phyloP scores from a whole-genome alignment of 345 rosid genomes.

The Ceriops tagal region DNA sequence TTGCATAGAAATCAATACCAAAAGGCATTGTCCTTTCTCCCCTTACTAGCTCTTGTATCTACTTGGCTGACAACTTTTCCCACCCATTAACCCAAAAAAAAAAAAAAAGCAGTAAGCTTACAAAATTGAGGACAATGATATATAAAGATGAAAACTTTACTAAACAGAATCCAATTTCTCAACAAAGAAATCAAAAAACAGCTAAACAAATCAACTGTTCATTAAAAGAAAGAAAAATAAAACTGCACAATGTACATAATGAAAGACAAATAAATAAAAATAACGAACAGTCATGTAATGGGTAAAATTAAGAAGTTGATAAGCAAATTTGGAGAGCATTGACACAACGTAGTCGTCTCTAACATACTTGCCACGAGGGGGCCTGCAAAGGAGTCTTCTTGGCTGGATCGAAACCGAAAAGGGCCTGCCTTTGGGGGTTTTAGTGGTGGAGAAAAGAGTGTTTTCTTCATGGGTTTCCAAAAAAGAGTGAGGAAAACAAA shows the following conservation, averaged over 20 bases:
- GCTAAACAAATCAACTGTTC: not conserved
- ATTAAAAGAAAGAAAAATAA: not conserved
- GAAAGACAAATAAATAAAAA: not conserved
- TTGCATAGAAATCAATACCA: constrained; percentile 87
- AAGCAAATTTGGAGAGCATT: constrained; percentile 7
- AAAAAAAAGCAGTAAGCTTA: not conserved
- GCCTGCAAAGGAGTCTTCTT: constrained; percentile 61
- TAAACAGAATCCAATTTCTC: not conserved
- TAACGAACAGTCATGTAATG: too few relatives aligned
- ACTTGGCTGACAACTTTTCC: constrained; percentile 71
- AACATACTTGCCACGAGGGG: constrained; percentile 72
- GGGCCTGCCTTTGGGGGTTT: constrained; percentile 21
- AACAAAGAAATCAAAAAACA: not conserved
- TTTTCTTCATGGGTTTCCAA: constrained; percentile 26
- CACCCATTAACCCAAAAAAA: constrained; percentile 19
- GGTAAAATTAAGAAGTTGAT: not conserved
- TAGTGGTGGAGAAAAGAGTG: constrained; percentile 27
- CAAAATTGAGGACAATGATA: constrained; percentile 2
- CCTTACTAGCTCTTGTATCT: constrained; percentile 75
- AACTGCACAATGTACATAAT: not conserved
- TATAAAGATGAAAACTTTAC: not conserved
- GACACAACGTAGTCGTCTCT: constrained; percentile 91
- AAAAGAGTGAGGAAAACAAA: constrained; percentile 29
- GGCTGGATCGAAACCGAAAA: constrained; percentile 49
- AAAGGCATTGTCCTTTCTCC: constrained; percentile 75